Percentiles rank a stretch among this genome's conserved stretches.
Conservation (phyloP, 169 alveolate genomes). For the Besnoitia besnoiti region DNA sequence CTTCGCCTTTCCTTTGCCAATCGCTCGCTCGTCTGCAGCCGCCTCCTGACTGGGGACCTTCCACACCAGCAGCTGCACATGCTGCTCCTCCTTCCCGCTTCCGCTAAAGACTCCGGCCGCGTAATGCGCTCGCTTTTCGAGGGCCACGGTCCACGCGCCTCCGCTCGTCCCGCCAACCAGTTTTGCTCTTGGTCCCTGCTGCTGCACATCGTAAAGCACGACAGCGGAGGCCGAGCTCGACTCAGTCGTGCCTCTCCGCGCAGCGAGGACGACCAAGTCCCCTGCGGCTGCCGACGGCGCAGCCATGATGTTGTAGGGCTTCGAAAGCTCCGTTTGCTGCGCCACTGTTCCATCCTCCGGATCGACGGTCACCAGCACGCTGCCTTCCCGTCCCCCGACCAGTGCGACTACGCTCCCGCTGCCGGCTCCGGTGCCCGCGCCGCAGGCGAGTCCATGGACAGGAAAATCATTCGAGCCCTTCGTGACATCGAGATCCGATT, state of each 20-base stretch:
- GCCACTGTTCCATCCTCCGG: not conserved
- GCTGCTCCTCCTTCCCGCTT: not conserved
- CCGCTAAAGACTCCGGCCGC: constrained; percentile 18
- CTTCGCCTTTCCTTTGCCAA: not conserved
- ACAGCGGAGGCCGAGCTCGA: not conserved
- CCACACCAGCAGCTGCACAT: constrained; percentile 13
- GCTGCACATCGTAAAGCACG: constrained; percentile 12
- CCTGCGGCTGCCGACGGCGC: not conserved
- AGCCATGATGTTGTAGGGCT: not conserved
- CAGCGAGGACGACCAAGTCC: not conserved
- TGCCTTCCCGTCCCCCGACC: not conserved
- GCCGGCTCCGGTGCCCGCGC: not conserved
- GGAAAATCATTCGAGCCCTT: not conserved
- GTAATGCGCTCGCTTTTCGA: not conserved
- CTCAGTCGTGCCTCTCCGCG: constrained; percentile 4
- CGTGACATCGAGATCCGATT: not conserved
- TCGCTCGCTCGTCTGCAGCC: not conserved
- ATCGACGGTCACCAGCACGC: not conserved
- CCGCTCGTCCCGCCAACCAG: not conserved
- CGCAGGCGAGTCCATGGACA: not conserved
- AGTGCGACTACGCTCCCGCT: not conserved
- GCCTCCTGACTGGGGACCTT: not conserved
- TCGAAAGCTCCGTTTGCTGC: not conserved
- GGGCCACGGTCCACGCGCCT: not conserved
- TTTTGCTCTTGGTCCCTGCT: not conserved